Base-by-base conservation (phyloP, 2,329 filamentous ascomycete species). In the Penicillium occitanis region DNA sequence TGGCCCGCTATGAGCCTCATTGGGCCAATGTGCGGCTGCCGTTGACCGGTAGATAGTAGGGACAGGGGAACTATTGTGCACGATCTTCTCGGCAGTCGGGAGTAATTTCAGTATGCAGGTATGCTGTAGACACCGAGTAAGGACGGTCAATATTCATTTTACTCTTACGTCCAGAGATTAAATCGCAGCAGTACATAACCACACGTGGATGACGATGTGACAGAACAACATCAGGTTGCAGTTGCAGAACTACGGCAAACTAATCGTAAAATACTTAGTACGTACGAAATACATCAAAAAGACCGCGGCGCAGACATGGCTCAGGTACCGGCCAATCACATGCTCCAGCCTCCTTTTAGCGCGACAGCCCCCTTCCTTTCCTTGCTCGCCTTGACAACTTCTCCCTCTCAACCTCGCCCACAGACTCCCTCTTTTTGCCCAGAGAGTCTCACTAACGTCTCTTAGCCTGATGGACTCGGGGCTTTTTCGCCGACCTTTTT, bases 301-400 rank as follows among this genome's bases (percentile, higher is more conserved):
- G 46, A 60, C 37, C 14, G 57, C 57, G 57, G 42, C 55, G 55
- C 17, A 46, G 42, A 44, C 42, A 5, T 59, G 22, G 62, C n/a
- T 51, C 63, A 65, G 63, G 63, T 5, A 65, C 63, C 30, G 17
- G 0, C 63, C 63, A 65, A 65, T 65, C 44, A 60, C 3, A 13
- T 50, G 33, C 7, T 5, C 2, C 0, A 1, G 0, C 6, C 19
- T 37, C 22, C 25, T 28, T 35, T 42, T n/a, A 63, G 61, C 37
- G 37, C 6, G 25, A 25, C 17, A 40, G 37, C 37, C 62, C 62
- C 62, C 62, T 64, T 42, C 51, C n/a, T 55, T 63, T 63, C 50
- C 40, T 44, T 55, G 48, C 61, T 57, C 48, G 4, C 25, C 25
- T 25, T 25, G 22, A 25, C 22, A 19, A 13, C 30, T 48, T 50